Conservation (phyloP, 1,284 basidiomycete species). For the Malassezia obtusa region DNA sequence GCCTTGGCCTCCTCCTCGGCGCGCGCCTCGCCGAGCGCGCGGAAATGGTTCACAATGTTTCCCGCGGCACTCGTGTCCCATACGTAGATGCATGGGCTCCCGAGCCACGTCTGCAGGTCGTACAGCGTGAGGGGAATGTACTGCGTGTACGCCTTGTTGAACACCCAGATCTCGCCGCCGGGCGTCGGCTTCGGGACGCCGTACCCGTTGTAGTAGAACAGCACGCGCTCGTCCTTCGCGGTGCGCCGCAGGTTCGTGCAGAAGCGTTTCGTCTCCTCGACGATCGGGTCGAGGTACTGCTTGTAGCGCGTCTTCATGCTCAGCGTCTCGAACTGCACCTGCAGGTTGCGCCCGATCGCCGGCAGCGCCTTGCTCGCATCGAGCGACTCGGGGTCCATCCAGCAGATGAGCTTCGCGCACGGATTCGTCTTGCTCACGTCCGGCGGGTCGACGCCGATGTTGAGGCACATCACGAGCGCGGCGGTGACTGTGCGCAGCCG, state of each 20-base stretch:
- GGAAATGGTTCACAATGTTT: slow-evolving; percentile 82
- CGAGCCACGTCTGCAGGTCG: slow-evolving; percentile 75
- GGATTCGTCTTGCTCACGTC: slow-evolving; percentile 95
- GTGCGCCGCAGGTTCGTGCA: slow-evolving; percentile 74
- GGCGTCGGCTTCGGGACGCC: slow-evolving; percentile 94
- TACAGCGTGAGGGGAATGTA: slow-evolving; percentile 93
- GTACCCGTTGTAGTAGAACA: slow-evolving; percentile 98
- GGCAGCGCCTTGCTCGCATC: slow-evolving; percentile 50
- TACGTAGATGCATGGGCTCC: slow-evolving; percentile 86
- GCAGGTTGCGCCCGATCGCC: slow-evolving; percentile 78
- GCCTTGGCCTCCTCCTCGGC: slow-evolving; percentile 61
- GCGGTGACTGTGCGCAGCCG: slow-evolving; percentile 75
- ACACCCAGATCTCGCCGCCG: slow-evolving; percentile 96
- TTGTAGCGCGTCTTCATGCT: slow-evolving; percentile 57
- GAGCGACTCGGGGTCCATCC: slow-evolving; percentile 89
- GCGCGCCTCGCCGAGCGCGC: slow-evolving; percentile 70
- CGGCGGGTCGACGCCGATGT: slow-evolving; percentile 94
- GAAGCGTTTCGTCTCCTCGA: slow-evolving; percentile 85
- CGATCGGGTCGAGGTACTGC: slow-evolving; percentile 77
- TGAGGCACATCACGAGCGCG: slow-evolving; percentile 86
- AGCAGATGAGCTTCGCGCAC: slow-evolving; percentile 87
- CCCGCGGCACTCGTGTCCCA: slow-evolving; percentile 98
- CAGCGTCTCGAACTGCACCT: slow-evolving; percentile 90
- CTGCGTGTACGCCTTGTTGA: slow-evolving; percentile 94
- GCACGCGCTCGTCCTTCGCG: slow-evolving; percentile 83